A percentile compares a stretch with the other conserved stretches of the same genome.
phyloP scores from a whole-genome alignment of 352 stramenopile genomes.

The Pythium sukuiense region DNA sequence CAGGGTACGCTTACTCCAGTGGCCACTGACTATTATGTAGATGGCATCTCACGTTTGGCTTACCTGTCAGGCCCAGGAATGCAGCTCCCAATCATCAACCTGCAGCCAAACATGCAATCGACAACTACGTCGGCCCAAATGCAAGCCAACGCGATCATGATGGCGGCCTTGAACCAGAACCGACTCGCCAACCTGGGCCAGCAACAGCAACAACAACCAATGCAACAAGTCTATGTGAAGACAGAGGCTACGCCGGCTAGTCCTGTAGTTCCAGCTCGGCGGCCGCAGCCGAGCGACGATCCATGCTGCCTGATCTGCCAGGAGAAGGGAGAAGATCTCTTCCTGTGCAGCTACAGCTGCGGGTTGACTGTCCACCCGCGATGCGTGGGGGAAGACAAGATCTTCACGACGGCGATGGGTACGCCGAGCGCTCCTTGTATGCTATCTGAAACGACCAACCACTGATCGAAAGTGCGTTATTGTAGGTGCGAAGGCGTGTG shows the following conservation, averaged over 20 bases:
- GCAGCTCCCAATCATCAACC: conserved; percentile 4
- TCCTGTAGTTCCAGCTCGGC: neutral
- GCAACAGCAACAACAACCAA: conserved; percentile 10
- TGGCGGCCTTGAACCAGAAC: conserved; percentile 22
- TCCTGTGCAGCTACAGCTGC: conserved; percentile 61
- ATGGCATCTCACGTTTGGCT: neutral
- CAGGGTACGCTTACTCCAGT: neutral
- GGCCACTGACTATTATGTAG: too few relatives aligned
- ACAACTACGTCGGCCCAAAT: conserved; percentile 8
- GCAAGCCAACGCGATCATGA: conserved; percentile 26
- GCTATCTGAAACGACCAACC: neutral
- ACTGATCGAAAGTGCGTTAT: neutral
- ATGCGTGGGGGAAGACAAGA: conserved; percentile 61
- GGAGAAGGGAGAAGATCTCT: conserved; percentile 44
- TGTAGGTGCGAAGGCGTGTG: conserved; percentile 60
- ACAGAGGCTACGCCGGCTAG: neutral
- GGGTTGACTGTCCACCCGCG: conserved; percentile 49
- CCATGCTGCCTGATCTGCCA: conserved; percentile 50
- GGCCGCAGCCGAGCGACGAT: conserved; percentile 18
- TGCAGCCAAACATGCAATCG: conserved; percentile 6
- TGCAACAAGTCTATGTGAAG: conserved; percentile 8
- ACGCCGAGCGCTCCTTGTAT: neutral
- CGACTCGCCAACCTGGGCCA: conserved; percentile 6
- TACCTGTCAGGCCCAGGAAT: neutral
- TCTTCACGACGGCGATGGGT: conserved; percentile 33